Evolutionary conservation across 305 asterid species (phyloP).

Genomic region (Withania somnifera): DNA sequence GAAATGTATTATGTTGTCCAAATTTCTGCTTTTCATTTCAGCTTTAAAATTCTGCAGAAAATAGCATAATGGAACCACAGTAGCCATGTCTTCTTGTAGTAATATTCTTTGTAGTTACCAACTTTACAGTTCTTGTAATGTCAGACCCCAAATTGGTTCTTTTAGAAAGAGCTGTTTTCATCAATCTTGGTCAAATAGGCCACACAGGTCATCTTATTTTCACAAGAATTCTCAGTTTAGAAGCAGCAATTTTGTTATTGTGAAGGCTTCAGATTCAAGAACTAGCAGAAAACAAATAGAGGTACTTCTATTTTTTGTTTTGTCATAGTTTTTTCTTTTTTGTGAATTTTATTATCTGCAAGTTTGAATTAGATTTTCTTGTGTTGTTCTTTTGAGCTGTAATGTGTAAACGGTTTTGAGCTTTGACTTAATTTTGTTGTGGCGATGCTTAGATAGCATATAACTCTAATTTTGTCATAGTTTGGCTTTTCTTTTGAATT

Average conservation of each 20-base stretch:
- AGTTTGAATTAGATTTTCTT: neutral
- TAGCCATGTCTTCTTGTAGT: conserved; percentile 52
- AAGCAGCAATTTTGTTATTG: conserved; percentile 35
- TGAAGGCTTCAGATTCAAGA: conserved; percentile 52
- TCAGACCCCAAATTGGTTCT: conserved; percentile 35
- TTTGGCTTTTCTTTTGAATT: neutral
- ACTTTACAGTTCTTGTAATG: conserved; percentile 20
- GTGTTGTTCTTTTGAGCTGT: neutral
- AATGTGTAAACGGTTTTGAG: neutral
- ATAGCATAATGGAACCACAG: neutral
- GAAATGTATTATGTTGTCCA: neutral
- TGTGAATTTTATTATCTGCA: no score
- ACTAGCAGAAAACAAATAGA: conserved; percentile 51
- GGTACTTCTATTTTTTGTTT: conserved; percentile 29
- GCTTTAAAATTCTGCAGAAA: neutral
- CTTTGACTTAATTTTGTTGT: neutral
- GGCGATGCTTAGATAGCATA: conserved; percentile 36
- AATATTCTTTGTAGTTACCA: conserved; percentile 46
- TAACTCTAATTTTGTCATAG: conserved; percentile 22
- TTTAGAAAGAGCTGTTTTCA: conserved; percentile 26
- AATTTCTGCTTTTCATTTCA: neutral
- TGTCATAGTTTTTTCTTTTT: neutral
- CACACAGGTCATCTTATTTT: conserved; percentile 21
- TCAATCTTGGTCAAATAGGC: conserved; percentile 31
- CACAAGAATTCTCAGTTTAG: conserved; percentile 16